These are phyloP conservation scores for Bruguiera hainesii DNA, from an alignment of 441 rosid genomes.

Conservation along the genomic window DNA sequence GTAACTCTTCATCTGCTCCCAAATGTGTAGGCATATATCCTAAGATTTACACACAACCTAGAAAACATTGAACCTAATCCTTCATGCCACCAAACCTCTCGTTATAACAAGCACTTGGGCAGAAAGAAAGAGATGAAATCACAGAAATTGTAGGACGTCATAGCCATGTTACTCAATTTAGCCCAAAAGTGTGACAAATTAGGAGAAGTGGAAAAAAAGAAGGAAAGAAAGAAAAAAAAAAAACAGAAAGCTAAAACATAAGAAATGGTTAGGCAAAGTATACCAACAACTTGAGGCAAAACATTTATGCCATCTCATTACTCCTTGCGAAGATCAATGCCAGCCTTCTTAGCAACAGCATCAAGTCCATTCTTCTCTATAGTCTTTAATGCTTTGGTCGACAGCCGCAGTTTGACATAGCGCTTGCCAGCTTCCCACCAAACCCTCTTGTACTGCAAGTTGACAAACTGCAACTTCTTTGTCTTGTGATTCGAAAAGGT, in stretches of 20 bases:
- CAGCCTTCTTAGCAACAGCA: conserved; percentile 95
- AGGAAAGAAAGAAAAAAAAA: no score
- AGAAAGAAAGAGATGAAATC: not conserved
- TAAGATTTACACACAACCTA: no score
- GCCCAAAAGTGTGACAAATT: conserved; percentile 8
- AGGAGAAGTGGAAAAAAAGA: not conserved
- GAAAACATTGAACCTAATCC: no score
- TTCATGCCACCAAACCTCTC: no score
- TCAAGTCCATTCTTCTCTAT: conserved; percentile 90
- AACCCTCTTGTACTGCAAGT: conserved; percentile 79
- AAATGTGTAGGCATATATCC: no score
- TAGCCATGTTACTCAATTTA: conserved; percentile 10
- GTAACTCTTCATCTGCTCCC: no score
- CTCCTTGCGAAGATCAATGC: conserved; percentile 77
- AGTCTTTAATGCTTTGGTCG: conserved; percentile 88
- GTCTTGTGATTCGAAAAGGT: conserved; percentile 98
- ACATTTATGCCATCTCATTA: conserved; percentile 21
- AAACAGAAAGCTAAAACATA: conserved; percentile 6
- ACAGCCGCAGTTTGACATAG: conserved; percentile 67
- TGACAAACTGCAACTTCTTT: conserved; percentile 83
- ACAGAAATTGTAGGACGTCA: conserved; percentile 6
- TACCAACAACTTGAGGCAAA: conserved; percentile 13
- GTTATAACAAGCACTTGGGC: no score
- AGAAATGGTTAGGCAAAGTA: conserved; percentile 5
- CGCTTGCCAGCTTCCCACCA: conserved; percentile 99